Conservation (phyloP, 345 rosid species). For the Rhodamnia argentea region DNA sequence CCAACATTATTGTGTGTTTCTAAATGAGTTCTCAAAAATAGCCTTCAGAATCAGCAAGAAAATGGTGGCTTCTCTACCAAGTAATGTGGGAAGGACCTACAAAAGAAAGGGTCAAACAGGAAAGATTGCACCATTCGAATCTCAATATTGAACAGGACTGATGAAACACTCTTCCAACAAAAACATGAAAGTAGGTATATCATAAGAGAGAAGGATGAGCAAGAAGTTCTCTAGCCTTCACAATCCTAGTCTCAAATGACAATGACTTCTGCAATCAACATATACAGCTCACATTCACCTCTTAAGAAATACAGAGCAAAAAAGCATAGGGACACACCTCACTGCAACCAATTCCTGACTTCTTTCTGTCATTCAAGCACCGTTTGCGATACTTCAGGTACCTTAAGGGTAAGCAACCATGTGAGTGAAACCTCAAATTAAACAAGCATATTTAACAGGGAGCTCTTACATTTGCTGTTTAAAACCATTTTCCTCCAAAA, state of each 20-base stretch:
- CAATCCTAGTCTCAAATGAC: not conserved
- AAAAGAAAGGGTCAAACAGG: not conserved
- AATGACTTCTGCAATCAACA: not conserved
- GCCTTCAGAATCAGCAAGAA: not conserved
- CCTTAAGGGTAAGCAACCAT: conserved; percentile 32
- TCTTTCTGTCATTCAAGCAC: conserved; percentile 89
- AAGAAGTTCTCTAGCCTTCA: not conserved
- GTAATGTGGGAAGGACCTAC: not conserved
- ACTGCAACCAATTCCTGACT: conserved; percentile 84
- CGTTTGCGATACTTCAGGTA: conserved; percentile 84
- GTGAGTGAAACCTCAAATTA: conserved; percentile 10
- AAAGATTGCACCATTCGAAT: not conserved
- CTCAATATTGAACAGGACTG: not conserved
- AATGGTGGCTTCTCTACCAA: not conserved
- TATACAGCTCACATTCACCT: not conserved
- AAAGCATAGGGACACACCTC: conserved; percentile 42
- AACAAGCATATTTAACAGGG: not conserved
- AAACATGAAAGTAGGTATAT: not conserved
- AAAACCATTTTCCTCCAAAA: conserved; percentile 93
- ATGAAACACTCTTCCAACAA: not conserved
- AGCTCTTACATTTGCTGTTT: conserved; percentile 84
- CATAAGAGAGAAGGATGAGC: not conserved
- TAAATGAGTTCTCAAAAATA: not conserved
- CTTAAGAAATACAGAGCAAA: not conserved
- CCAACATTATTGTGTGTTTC: not conserved